These are phyloP conservation scores for Chlamydomonas eustigma DNA, from an alignment of 139 green algal species.

Conservation along the genomic window DNA sequence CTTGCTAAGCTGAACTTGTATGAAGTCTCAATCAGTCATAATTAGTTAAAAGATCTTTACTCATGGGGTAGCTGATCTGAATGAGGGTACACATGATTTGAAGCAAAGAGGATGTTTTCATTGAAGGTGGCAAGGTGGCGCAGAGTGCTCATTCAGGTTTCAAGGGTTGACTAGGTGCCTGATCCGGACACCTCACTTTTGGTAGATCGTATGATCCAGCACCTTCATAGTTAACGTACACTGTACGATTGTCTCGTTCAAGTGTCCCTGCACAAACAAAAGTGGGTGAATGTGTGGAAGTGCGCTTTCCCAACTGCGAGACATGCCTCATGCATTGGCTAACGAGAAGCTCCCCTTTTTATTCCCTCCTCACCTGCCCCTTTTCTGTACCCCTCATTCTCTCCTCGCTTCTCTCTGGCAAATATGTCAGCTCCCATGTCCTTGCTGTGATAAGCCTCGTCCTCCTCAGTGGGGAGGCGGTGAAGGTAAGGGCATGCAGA, in stretches of 20 bases:
- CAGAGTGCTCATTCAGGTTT: neutral
- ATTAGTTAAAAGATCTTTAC: too few species aligned
- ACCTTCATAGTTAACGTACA: conserved; percentile 63
- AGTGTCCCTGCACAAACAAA: conserved; percentile 54
- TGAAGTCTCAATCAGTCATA: too few species aligned
- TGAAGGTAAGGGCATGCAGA: conserved; percentile 62
- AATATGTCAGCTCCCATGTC: conserved; percentile 63
- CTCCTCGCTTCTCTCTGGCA: conserved; percentile 51
- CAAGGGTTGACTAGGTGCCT: too few species aligned
- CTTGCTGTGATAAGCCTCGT: conserved; percentile 46
- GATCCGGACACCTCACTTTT: conserved; percentile 24
- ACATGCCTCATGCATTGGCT: too few species aligned
- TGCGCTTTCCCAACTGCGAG: too few species aligned
- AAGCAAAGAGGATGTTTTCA: too few species aligned
- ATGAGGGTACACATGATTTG: too few species aligned
- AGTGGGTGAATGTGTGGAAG: too few species aligned
- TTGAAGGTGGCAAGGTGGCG: neutral
- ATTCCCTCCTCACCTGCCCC: conserved; percentile 15
- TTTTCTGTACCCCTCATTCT: conserved; percentile 31
- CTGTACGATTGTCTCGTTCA: conserved; percentile 54
- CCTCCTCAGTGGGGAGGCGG: conserved; percentile 47
- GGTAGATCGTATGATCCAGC: conserved; percentile 44
- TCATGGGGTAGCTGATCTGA: too few species aligned
- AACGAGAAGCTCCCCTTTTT: too few species aligned
- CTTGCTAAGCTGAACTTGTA: too few species aligned